These are phyloP conservation scores for Eleusine coracana DNA, from an alignment of 176 grass and related monocot species.

Conservation along the genomic window DNA sequence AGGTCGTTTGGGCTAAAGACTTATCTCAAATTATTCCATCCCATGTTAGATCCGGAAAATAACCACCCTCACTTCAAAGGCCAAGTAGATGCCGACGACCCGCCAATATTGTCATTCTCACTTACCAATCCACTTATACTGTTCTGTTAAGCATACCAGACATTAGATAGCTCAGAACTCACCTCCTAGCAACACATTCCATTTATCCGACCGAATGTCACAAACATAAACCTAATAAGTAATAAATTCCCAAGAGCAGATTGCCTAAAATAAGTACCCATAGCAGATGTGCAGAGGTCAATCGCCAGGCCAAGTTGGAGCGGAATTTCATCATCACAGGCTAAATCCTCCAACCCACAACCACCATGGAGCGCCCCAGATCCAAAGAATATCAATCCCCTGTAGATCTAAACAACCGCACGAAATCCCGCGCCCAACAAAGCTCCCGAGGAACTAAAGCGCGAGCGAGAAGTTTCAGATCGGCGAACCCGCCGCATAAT, in stretches of 20 bases:
- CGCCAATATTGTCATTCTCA: background rate
- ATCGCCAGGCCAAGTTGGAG: background rate
- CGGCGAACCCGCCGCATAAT: background rate
- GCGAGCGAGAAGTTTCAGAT: background rate
- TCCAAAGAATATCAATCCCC: background rate
- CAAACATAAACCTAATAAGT: conserved; percentile 5
- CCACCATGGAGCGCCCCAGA: background rate
- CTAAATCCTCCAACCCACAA: conserved; percentile 8
- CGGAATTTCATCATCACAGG: background rate
- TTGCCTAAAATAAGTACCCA: background rate
- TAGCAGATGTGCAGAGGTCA: background rate
- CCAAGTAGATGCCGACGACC: background rate
- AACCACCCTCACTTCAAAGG: background rate
- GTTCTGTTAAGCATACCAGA: background rate
- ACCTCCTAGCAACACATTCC: background rate
- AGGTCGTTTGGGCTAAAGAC: background rate
- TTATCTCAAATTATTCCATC: background rate
- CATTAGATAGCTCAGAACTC: background rate
- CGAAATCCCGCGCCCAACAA: conserved; percentile 7
- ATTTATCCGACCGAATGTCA: background rate
- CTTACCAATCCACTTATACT: background rate
- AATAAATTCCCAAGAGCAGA: background rate
- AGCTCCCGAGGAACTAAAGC: background rate
- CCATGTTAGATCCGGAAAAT: conserved; percentile 20
- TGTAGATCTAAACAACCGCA: conserved; percentile 22